Evolutionary conservation across 2,329 filamentous ascomycete genomes (phyloP).

Genomic region (Exophiala mesophila): DNA sequence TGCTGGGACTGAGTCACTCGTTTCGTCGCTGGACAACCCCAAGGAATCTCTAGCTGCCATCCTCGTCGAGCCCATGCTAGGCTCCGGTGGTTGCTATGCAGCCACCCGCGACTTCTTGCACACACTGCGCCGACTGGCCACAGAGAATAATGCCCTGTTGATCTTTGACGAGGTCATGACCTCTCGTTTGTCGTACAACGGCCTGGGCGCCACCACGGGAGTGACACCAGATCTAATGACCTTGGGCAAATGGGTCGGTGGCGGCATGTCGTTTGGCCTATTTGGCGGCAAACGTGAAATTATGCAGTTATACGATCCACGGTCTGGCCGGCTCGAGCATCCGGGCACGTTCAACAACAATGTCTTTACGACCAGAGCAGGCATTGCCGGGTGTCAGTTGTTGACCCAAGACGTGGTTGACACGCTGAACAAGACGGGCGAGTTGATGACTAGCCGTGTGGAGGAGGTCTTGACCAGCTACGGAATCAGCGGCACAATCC

Average conservation of each 20-base stretch:
- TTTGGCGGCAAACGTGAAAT: constrained; percentile 59
- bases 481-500: constrained; percentile 6
- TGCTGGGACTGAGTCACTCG: constrained; percentile 40
- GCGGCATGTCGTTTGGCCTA: constrained; percentile 61
- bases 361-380: constrained; percentile 55
- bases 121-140: constrained; percentile 47
- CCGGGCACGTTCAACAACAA: constrained; percentile 68
- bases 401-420: constrained; percentile 22
- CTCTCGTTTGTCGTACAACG: constrained; percentile 51
- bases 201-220: constrained; percentile 38
- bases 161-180: constrained; percentile 71
- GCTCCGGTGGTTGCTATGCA: constrained; percentile 54
- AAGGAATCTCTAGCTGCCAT: constrained; percentile 54
- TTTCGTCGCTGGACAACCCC: constrained; percentile 33
- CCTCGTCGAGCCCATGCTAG: constrained; percentile 63
- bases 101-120: constrained; percentile 50
- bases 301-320: constrained; percentile 55
- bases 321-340: constrained; percentile 43
- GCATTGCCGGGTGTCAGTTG: constrained; percentile 36
- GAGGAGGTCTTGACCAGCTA: constrained; percentile 17
- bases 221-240: constrained; percentile 59
- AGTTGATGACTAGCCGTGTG: constrained; percentile 25
- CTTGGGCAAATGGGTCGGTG: constrained; percentile 63
- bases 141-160: constrained; percentile 51
- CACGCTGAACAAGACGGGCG: constrained; percentile 29